Evolutionary conservation across 768 basidiomycete species (phyloP).

Genomic region (Pleurotus tuoliensis): DNA sequence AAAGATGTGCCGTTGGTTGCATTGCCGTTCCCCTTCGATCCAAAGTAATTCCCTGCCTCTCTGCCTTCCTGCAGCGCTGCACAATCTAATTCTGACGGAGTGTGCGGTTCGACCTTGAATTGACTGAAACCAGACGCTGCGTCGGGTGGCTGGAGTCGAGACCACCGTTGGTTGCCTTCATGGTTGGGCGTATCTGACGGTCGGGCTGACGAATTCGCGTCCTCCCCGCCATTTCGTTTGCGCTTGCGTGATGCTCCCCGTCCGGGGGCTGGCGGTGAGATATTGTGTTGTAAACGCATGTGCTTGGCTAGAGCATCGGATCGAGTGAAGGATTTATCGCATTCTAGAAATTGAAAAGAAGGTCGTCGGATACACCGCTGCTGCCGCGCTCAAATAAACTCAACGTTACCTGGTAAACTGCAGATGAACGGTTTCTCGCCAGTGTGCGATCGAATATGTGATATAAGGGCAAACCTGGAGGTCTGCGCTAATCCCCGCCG

Average conservation of each 20-base stretch:
- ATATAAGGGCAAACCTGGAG: constrained; percentile 85
- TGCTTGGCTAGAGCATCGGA: constrained; percentile 93
- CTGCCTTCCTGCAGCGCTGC: constrained; percentile 23
- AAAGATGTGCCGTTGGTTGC: constrained; percentile 7
- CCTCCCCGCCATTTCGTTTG: constrained; percentile 51
- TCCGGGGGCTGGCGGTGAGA: constrained; percentile 68
- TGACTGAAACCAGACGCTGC: constrained; percentile 39
- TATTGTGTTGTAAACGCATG: constrained; percentile 84
- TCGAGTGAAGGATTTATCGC: constrained; percentile 92
- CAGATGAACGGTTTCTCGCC: constrained; percentile 94
- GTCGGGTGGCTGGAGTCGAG: constrained; percentile 18
- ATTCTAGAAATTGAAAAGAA: constrained; percentile 48
- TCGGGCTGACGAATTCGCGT: constrained; percentile 20
- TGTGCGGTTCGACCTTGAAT: constrained; percentile 59
- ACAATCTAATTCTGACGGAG: constrained; percentile 35
- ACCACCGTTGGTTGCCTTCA: not conserved
- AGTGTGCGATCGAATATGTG: constrained; percentile 88
- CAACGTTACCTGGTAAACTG: constrained; percentile 61
- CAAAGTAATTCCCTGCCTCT: not conserved
- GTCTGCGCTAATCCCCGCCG: constrained; percentile 82
- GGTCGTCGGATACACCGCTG: too few species aligned
- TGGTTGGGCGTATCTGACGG: constrained; percentile 14
- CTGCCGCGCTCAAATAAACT: constrained; percentile 2
- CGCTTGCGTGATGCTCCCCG: constrained; percentile 69
- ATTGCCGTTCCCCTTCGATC: constrained; percentile 18